A percentile compares a stretch with the other conserved stretches of the same genome.
phyloP scores from a whole-genome alignment of 805 yeast genomes.

The Cyberlindnera galapagoensis region DNA sequence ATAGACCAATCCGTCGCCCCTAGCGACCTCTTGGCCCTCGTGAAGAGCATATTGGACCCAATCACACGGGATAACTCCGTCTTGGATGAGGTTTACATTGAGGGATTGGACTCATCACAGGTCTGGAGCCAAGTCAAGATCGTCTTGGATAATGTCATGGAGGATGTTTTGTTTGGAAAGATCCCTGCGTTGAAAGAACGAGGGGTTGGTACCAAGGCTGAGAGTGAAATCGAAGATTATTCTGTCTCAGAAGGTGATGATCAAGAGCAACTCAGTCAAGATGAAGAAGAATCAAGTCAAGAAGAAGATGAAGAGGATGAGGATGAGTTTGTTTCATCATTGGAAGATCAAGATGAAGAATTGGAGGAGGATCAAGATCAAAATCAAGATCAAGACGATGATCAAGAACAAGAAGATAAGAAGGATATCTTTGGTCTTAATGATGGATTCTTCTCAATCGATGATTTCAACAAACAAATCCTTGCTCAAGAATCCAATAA shows the following conservation, averaged over 20 bases:
- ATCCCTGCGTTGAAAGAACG: slow-evolving; percentile 43
- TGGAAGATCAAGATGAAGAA: slow-evolving; percentile 10
- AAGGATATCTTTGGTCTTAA: slow-evolving; percentile 61
- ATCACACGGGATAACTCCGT: slow-evolving; percentile 36
- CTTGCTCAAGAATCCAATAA: slow-evolving; percentile 49
- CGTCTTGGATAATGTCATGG: slow-evolving; percentile 73
- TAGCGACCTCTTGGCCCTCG: slow-evolving; percentile 11
- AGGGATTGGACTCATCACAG: slow-evolving; percentile 85
- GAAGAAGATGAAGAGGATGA: slow-evolving; percentile 14
- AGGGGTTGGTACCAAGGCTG: slow-evolving; percentile 14
- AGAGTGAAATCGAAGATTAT: slow-evolving; percentile 16
- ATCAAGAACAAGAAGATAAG: slow-evolving; percentile 23
- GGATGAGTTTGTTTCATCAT: slow-evolving; percentile 11
- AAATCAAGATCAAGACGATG: slow-evolving; percentile 35
- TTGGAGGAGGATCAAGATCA: slow-evolving; percentile 23
- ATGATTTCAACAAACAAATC: slow-evolving; percentile 74
- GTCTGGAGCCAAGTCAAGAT: slow-evolving; percentile 91
- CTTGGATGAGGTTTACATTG: slow-evolving; percentile 73
- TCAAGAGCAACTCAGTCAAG: slow-evolving; percentile 12
- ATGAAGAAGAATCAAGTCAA: slow-evolving; percentile 14
- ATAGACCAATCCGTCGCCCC: slow-evolving; percentile 4
- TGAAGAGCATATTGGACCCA: slow-evolving; percentile 22
- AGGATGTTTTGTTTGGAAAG: slow-evolving; percentile 48
- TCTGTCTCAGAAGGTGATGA: slow-evolving; percentile 14
- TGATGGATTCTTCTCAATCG: slow-evolving; percentile 79